Conservation (phyloP, 768 basidiomycete genomes). For the Mycena rosella region DNA sequence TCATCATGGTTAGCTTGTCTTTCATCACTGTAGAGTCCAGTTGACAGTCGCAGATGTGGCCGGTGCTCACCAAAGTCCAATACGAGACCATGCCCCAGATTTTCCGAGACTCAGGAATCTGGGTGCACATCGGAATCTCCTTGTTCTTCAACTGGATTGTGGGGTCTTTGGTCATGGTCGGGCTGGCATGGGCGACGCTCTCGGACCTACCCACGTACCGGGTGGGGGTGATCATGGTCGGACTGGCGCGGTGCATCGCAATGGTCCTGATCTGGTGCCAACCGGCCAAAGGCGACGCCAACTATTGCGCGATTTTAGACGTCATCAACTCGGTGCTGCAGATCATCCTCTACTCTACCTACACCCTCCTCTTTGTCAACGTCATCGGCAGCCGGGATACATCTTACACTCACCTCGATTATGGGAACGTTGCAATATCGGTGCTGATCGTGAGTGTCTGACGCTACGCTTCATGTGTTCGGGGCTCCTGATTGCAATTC, state of each 20-base stretch:
- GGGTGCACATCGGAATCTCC: constrained; percentile 78
- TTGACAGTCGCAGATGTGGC: constrained; percentile 72
- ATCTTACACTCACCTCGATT: constrained; percentile 60
- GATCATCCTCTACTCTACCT: constrained; percentile 82
- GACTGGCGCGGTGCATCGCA: constrained; percentile 77
- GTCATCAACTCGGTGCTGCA: constrained; percentile 86
- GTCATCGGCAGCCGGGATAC: constrained; percentile 65
- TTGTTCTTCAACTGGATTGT: constrained; percentile 84
- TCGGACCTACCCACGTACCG: constrained; percentile 83
- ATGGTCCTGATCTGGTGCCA: constrained; percentile 90
- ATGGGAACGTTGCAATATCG: constrained; percentile 72
- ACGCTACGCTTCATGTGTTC: neutral
- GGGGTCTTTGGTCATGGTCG: constrained; percentile 89
- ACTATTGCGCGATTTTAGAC: constrained; percentile 86
- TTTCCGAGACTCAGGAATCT: constrained; percentile 65
- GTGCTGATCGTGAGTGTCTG: constrained; percentile 73
- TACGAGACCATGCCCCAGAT: constrained; percentile 77
- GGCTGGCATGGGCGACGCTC: constrained; percentile 85
- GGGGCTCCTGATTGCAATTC: neutral
- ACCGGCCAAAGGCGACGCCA: constrained; percentile 75
- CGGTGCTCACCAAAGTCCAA: constrained; percentile 79
- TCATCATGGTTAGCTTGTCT: constrained; percentile 65
- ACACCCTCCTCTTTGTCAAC: constrained; percentile 80
- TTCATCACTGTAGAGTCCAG: neutral
- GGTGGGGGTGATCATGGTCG: constrained; percentile 86